A percentile compares a stretch with the other conserved stretches of the same genome.
phyloP scores from a whole-genome alignment of 1,284 basidiomycete species.

The Pseudozyma thailandica region DNA sequence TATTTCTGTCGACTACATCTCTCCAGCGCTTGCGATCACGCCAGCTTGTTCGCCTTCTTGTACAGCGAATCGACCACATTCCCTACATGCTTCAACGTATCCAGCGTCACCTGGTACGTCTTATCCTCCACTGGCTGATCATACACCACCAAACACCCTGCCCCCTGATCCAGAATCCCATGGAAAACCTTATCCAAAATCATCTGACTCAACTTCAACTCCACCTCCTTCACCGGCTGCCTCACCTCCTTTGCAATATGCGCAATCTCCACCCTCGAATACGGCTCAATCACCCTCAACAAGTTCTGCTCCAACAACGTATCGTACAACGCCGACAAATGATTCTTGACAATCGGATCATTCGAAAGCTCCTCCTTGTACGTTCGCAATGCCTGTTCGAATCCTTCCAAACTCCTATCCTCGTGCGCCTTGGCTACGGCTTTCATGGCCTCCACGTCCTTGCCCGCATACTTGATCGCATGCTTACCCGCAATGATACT shows the following conservation, averaged over 20 bases:
- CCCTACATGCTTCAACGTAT: constrained; percentile 87
- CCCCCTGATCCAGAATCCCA: constrained; percentile 93
- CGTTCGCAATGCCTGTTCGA: constrained; percentile 85
- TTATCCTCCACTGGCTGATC: constrained; percentile 84
- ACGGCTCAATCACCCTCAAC: constrained; percentile 92
- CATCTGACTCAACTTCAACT: constrained; percentile 97
- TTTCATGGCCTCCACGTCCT: constrained; percentile 92
- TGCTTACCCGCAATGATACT: constrained; percentile 86
- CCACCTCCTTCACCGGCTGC: constrained; percentile 89
- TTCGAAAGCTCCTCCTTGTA: constrained; percentile 90
- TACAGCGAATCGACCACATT: constrained; percentile 92
- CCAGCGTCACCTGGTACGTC: constrained; percentile 85
- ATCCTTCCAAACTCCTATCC: constrained; percentile 86
- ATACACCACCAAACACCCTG: constrained; percentile 89
- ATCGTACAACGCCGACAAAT: constrained; percentile 91
- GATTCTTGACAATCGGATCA: constrained; percentile 91
- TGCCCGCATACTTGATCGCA: constrained; percentile 81
- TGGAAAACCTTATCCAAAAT: constrained; percentile 94
- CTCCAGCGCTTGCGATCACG: no score
- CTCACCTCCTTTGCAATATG: constrained; percentile 89
- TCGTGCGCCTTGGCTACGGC: constrained; percentile 93
- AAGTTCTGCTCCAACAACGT: constrained; percentile 95
- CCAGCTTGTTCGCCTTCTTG: constrained; percentile 70
- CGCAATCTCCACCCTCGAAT: constrained; percentile 88
- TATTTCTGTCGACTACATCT: background rate